Percentiles rank a stretch among this genome's conserved stretches.
Evolutionary conservation across 2,329 filamentous ascomycete species (phyloP).

Genomic region (Monilinia fructigena): DNA sequence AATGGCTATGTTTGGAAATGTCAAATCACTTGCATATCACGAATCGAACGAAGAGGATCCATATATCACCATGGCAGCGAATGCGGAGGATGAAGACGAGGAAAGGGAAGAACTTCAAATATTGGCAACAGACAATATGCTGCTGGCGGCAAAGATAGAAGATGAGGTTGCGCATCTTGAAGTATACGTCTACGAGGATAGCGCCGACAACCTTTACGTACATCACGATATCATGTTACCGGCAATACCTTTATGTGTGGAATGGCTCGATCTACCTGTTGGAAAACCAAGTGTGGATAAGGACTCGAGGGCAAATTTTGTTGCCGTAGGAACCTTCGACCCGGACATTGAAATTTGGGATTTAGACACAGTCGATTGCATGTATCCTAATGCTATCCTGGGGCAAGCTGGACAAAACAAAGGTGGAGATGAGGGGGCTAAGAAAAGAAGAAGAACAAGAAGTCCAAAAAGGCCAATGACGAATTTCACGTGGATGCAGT

Average conservation of each 20-base stretch:
- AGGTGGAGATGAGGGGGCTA: conserved; percentile 50
- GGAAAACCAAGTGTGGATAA: conserved; percentile 63
- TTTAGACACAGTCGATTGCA: conserved; percentile 90
- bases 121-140: conserved; percentile 85
- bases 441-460: conserved; percentile 86
- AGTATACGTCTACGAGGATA: conserved; percentile 96
- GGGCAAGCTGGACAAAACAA: conserved; percentile 63
- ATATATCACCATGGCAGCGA: conserved; percentile 84
- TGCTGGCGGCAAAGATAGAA: conserved; percentile 90
- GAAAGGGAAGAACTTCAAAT: conserved; percentile 94
- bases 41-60: conserved; percentile 92
- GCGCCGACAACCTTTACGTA: conserved; percentile 93
- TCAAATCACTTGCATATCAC: conserved; percentile 91
- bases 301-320: conserved; percentile 78
- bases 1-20: conserved; percentile 92
- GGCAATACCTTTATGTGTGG: conserved; percentile 89
- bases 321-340: conserved; percentile 94
- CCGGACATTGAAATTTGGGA: conserved; percentile 99
- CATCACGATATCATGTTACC: conserved; percentile 99
- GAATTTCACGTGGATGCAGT: conserved; percentile 93
- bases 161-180: conserved; percentile 96
- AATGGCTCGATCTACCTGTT: conserved; percentile 94
- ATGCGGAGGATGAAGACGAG: conserved; percentile 61
- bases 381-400: conserved; percentile 96
- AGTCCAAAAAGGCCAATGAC: conserved; percentile 83